These are phyloP conservation scores for Acorus gramineus DNA, from an alignment of 106 monocot species.

Conservation along the genomic window DNA sequence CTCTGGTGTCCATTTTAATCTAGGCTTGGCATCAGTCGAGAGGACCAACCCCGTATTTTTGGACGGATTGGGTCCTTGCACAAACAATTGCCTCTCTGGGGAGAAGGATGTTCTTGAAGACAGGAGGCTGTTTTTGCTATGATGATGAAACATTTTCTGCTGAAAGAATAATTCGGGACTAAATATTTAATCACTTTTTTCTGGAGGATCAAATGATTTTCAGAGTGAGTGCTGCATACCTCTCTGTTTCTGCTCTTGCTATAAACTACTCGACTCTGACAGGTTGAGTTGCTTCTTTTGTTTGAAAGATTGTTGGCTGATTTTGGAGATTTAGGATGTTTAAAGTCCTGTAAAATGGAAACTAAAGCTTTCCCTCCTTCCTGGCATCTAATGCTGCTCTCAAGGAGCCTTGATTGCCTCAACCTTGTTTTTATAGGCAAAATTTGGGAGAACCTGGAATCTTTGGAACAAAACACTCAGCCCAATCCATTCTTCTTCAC, in stretches of 20 bases:
- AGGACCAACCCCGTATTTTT: constrained; percentile 63
- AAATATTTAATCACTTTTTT: not conserved
- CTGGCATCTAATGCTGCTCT: constrained; percentile 3
- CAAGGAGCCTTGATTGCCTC: constrained; percentile 9
- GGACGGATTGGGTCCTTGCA: constrained; percentile 38
- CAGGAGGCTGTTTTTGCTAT: constrained; percentile 26
- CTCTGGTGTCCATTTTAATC: constrained; percentile 86
- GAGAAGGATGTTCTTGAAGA: constrained; percentile 34
- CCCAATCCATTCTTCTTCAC: constrained; percentile 23
- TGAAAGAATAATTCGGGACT: not conserved
- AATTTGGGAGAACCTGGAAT: constrained; percentile 33
- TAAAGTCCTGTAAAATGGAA: too few species aligned
- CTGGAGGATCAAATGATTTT: not conserved
- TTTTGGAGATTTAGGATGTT: constrained; percentile 8
- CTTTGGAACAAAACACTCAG: constrained; percentile 28
- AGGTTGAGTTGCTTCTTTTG: constrained; percentile 10
- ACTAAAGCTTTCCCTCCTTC: not conserved
- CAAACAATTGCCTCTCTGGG: constrained; percentile 45
- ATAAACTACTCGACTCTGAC: constrained; percentile 3
- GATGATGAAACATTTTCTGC: constrained; percentile 53
- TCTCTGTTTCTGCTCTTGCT: constrained; percentile 5
- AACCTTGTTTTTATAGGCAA: constrained; percentile 43
- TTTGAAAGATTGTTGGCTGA: not conserved
- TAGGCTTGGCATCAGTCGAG: constrained; percentile 90
- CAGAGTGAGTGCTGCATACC: constrained; percentile 1